Evolutionary conservation across 2,329 filamentous ascomycete genomes (phyloP).

Genomic region (Chaetomium sp.): DNA sequence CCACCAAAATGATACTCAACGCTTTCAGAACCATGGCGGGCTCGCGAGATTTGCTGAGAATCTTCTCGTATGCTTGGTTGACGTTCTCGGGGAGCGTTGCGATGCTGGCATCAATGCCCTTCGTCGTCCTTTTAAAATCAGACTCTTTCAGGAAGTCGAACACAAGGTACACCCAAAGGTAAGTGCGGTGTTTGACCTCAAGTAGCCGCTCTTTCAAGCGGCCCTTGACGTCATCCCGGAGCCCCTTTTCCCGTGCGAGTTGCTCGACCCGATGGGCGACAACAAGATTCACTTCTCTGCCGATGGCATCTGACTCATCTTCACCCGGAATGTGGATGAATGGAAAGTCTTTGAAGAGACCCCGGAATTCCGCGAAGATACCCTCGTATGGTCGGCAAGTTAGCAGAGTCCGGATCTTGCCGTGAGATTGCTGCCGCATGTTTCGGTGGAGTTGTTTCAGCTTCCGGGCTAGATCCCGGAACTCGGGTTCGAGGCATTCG

Average conservation of each 20-base stretch:
- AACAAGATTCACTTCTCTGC: constrained; percentile 42
- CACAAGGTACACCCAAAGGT: constrained; percentile 44
- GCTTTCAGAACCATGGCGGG: constrained; percentile 14
- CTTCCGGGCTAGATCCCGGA: background rate
- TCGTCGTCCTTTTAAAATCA: background rate
- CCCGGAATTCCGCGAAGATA: background rate
- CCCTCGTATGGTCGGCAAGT: background rate
- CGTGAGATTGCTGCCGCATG: background rate
- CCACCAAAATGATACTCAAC: constrained; percentile 26
- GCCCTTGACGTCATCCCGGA: background rate
- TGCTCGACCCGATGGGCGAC: constrained; percentile 38
- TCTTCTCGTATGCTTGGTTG: constrained; percentile 38
- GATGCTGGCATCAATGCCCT: background rate
- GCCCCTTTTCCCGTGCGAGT: constrained; percentile 18
- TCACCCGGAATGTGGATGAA: constrained; percentile 43
- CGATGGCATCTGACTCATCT: constrained; percentile 41
- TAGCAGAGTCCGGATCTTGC: background rate
- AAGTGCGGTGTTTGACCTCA: constrained; percentile 39
- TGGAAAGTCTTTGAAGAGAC: constrained; percentile 33
- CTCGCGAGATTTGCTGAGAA: constrained; percentile 32
- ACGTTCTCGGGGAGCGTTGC: constrained; percentile 37
- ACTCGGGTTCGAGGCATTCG: constrained; percentile 38
- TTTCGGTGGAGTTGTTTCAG: constrained; percentile 3
- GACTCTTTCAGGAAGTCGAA: constrained; percentile 38
- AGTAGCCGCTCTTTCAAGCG: constrained; percentile 31